Base-by-base conservation (phyloP, 331 rosid species). In the Quercus tomentella region DNA sequence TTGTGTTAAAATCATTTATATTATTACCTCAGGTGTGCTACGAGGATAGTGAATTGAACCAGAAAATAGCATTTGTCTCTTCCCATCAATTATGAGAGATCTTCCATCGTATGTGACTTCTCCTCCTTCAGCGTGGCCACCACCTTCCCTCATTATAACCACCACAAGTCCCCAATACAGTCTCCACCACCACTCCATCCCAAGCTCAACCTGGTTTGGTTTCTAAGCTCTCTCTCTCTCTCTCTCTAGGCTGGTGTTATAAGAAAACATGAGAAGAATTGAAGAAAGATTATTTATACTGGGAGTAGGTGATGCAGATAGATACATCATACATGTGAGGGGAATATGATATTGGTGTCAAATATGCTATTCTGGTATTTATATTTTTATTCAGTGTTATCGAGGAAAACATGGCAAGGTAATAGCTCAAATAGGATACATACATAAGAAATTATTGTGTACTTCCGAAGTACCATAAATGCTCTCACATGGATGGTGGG, bases 11-110 rank as follows among this genome's bases (percentile, higher is more conserved):
- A 20, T 52, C 6, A 25, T 25, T n/a, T n/a, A n/a, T n/a, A n/a
- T n/a, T n/a, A 9, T 52, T 75, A 91, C 97, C 94, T 86, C 76
- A 45, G 97, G 94, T 60, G 94, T 89, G 80, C 97, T 92, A 68
- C 97, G 97, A 76, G 94, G 94, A 75, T 92, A 92, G 66, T 92
- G 97, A 74, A 92, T 88, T 1, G 91, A 92, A 79, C 94, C 94
- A 0, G 97, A 89, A 72, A 92, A 88, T 9, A 92, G 89, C 62
- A 92, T 37, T 20, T 73, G 81, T 57, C 92, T 81, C 1, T 85
- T 76, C 35, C 90, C 97, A 52, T 84, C 70, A 52, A 92, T 82
- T 82, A 89, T 86, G 31, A 92, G 91, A 71, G 97, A 89, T 67
- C 94, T 88, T 78, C 94, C 90, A 57, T 92, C 91, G 21, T 88